These are phyloP conservation scores for Scutellaria barbata DNA, from an alignment of 257 asterid species.

Conservation along the genomic window DNA sequence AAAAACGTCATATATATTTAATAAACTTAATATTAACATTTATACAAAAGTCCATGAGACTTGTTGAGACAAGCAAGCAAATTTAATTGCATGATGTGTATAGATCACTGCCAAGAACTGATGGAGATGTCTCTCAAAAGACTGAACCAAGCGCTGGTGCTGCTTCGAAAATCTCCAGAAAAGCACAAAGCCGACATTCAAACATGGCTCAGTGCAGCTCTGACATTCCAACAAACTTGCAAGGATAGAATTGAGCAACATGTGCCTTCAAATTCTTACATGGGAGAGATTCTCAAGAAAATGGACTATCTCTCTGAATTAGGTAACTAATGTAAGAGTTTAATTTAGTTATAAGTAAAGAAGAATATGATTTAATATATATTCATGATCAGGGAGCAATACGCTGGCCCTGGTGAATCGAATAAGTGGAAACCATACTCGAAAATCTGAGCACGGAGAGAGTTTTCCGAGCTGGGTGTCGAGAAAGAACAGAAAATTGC, in stretches of 20 bases:
- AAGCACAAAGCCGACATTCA: conserved; percentile 65
- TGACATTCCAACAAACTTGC: conserved; percentile 71
- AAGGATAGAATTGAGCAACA: conserved; percentile 49
- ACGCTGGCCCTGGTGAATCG: conserved; percentile 61
- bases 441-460: background rate
- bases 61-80: no score
- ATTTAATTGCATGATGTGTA: background rate
- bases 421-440: conserved; percentile 31
- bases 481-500: conserved; percentile 49
- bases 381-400: conserved; percentile 36
- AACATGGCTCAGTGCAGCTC: conserved; percentile 73
- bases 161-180: conserved; percentile 45
- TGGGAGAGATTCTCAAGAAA: conserved; percentile 45
- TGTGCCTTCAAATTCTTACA: conserved; percentile 35
- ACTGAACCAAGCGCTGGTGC: conserved; percentile 54
- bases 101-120: conserved; percentile 59
- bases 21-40: no score
- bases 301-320: conserved; percentile 56
- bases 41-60: no score
- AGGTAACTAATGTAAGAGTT: background rate
- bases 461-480: conserved; percentile 59
- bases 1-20: no score
- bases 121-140: conserved; percentile 50
- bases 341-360: no score
- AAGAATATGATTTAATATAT: no score